Conservation (phyloP, 495 filamentous ascomycete genomes). For the Oleoguttula mirabilis region DNA sequence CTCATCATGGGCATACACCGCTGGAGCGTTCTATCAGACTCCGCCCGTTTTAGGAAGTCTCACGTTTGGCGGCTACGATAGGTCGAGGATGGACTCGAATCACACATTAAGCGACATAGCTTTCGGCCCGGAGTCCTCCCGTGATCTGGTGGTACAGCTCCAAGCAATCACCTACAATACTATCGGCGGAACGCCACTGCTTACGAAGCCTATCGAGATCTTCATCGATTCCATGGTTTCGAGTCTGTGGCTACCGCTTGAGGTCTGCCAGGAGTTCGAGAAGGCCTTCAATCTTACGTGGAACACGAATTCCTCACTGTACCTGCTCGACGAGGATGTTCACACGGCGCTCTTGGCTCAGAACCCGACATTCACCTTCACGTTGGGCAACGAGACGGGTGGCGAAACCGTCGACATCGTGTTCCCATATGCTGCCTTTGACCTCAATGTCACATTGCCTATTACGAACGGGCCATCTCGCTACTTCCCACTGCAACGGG, state of each 20-base stretch:
- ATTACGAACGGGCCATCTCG: constrained; percentile 36
- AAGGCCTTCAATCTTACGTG: constrained; percentile 45
- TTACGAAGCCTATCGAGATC: constrained; percentile 24
- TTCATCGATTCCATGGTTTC: constrained; percentile 55
- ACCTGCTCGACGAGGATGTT: constrained; percentile 23
- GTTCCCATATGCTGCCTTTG: constrained; percentile 42
- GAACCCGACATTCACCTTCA: constrained; percentile 21
- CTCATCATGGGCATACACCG: constrained; percentile 52
- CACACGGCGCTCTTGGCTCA: constrained; percentile 20
- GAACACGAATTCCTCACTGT: constrained; percentile 39
- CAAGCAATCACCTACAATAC: constrained; percentile 16
- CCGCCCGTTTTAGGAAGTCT: constrained; percentile 40
- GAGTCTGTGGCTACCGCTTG: constrained; percentile 51
- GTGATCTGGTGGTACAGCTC: constrained; percentile 22
- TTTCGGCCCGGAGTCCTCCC: constrained; percentile 5
- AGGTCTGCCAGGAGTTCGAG: constrained; percentile 50
- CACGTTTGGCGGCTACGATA: constrained; percentile 52
- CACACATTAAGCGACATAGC: constrained; percentile 24
- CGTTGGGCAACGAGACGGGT: constrained; percentile 9
- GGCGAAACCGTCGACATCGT: constrained; percentile 12
- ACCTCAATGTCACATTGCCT: constrained; percentile 45
- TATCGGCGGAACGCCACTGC: constrained; percentile 1
- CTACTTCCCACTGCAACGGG: constrained; percentile 52
- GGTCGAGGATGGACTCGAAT: constrained; percentile 42
- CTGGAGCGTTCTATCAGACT: constrained; percentile 43